A percentile compares a stretch with the other conserved stretches of the same genome.
Conservation (phyloP, 139 green algal genomes). For the Tetratostichococcus sp. region DNA sequence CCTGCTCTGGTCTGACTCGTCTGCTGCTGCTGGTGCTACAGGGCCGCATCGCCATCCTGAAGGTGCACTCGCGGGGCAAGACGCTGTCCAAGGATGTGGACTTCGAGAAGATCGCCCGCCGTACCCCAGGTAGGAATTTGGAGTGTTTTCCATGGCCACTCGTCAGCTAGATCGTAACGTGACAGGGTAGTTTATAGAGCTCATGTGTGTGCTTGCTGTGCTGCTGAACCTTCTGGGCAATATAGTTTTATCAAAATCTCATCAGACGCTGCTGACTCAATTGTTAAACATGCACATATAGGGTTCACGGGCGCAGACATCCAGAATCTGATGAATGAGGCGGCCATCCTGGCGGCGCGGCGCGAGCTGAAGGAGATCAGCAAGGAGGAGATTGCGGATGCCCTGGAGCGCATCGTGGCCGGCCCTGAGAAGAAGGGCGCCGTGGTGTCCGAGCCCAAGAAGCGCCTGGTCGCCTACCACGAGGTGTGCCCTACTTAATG, state of each 20-base stretch:
- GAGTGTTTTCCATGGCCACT: too few relatives aligned
- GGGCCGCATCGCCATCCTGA: conserved; percentile 91
- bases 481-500: too few relatives aligned
- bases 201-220: not conserved
- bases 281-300: conserved; percentile 1
- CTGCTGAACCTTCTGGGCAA: not conserved
- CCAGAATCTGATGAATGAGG: conserved; percentile 99
- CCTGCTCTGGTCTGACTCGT: too few relatives aligned
- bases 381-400: conserved; percentile 99
- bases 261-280: too few relatives aligned
- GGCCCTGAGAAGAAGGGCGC: conserved; percentile 98
- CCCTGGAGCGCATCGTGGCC: conserved; percentile 97
- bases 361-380: conserved; percentile 94
- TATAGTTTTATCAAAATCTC: too few relatives aligned
- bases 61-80: conserved; percentile 95
- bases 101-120: conserved; percentile 93
- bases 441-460: conserved; percentile 95
- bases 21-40: too few relatives aligned
- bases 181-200: not conserved
- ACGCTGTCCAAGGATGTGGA: conserved; percentile 94
- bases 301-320: conserved; percentile 91
- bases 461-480: conserved; percentile 96
- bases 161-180: too few relatives aligned
- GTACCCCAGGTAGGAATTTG: conserved; percentile 86
- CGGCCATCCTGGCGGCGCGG: conserved; percentile 94